These are phyloP conservation scores for Geotrichum bryndzae DNA, from an alignment of 1,139 yeast species.

Conservation along the genomic window DNA sequence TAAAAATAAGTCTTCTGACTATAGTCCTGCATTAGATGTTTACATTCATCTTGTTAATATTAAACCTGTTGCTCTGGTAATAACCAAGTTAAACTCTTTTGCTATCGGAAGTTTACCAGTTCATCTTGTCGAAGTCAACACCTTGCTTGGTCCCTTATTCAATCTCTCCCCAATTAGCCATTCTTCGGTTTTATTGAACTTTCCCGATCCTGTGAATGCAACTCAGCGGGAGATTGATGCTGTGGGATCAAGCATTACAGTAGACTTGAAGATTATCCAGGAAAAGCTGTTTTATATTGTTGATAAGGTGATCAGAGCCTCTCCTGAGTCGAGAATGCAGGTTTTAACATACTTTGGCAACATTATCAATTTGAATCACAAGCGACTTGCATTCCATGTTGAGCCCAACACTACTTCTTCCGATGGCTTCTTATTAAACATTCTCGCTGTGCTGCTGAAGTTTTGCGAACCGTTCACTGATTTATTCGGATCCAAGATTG, in stretches of 20 bases:
- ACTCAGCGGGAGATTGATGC: constrained; percentile 2
- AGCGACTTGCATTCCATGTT: constrained; percentile 82
- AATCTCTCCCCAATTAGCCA: constrained; percentile 63
- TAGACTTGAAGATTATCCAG: constrained; percentile 19
- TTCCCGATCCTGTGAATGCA: constrained; percentile 6
- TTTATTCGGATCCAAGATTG: constrained; percentile 51
- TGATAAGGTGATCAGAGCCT: constrained; percentile 74
- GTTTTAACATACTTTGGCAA: constrained; percentile 64
- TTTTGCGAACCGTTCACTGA: constrained; percentile 83
- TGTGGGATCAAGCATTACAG: constrained; percentile 1
- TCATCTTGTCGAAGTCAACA: constrained; percentile 50
- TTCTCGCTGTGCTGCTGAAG: constrained; percentile 58
- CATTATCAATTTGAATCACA: constrained; percentile 72
- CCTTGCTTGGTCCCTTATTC: constrained; percentile 73
- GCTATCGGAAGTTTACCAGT: constrained; percentile 38
- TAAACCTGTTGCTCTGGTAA: constrained; percentile 56
- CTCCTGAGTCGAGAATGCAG: constrained; percentile 54
- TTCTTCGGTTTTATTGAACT: constrained; percentile 24
- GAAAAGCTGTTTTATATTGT: constrained; percentile 53
- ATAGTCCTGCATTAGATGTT: constrained; percentile 48
- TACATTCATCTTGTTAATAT: constrained; percentile 56
- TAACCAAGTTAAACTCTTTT: constrained; percentile 55
- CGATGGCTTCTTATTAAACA: constrained; percentile 78
- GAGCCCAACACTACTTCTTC: constrained; percentile 61
- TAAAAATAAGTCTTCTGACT: constrained; percentile 33